Evolutionary conservation across 139 green algal genomes (phyloP), one percentile per base, ranked within the genome.

Genomic region (Chlamydomonas urium): DNA sequence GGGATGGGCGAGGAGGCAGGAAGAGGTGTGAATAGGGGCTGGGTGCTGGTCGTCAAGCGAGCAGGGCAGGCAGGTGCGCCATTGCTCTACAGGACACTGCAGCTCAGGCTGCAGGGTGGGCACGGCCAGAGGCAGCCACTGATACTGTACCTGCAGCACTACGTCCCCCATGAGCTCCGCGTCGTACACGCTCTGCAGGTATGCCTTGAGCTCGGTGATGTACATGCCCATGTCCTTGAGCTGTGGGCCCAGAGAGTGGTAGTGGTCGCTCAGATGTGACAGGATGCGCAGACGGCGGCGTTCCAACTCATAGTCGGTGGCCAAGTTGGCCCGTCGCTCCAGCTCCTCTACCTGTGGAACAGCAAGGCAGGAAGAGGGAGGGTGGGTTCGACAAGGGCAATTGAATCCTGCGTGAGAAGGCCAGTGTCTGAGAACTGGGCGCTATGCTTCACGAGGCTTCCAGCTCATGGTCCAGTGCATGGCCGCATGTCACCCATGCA

Each of bases 131-230:
- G n/a, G n/a, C n/a, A n/a, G n/a, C n/a, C n/a, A n/a, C n/a, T n/a
- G n/a, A n/a, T n/a, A n/a, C n/a, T n/a, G n/a, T n/a, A n/a, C n/a
- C 38, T 59, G 68, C 48, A 82, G 72, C 35, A 53, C 38, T 1
- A 42, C 2, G 47, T 84, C 78, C 17, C 36, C 47, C 32, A 80
- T 29, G 28, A 84, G 73, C 69, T 84, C 78, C 0, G 78, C 73
- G 36, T 84, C 78, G 47, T 80, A 80, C 34, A 80, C 75, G 24
- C 35, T 47, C 75, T 84, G 74, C 48, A 84, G 66, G 74, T 84
- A 74, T 24, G 50, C 38, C 56, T 73, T 70, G 35, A 84, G 66
- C 70, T 84, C 73, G 0, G 70, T 38, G 23, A 84, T 70, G 37
- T 75, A 45, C 34, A 73, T 26, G 2, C 21, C 26, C 57, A 78